Evolutionary conservation across 1,284 basidiomycete species (phyloP).

Genomic region (Leccinum subfulvum): DNA sequence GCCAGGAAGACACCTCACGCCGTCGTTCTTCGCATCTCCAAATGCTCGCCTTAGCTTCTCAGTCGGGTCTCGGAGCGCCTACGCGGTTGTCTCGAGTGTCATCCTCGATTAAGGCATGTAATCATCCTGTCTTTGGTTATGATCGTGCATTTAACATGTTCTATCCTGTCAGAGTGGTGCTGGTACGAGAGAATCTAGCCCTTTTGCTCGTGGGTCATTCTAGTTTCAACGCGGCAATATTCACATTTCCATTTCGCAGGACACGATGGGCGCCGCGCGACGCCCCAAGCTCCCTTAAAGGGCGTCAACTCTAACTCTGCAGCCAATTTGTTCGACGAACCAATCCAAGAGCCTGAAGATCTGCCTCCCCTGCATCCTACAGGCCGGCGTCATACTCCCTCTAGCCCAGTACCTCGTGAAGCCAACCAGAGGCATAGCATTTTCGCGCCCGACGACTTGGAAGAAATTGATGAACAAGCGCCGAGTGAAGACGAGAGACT

Average conservation of each 20-base stretch:
- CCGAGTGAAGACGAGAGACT: not conserved
- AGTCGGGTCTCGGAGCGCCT: not conserved
- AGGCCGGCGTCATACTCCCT: not conserved
- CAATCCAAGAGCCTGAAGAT: not conserved
- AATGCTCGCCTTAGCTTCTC: not conserved
- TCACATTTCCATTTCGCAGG: not conserved
- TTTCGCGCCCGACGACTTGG: not conserved
- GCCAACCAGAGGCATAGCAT: not conserved
- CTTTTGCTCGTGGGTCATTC: not conserved
- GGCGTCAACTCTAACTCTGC: not conserved
- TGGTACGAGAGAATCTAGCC: not conserved
- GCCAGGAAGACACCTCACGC: not conserved
- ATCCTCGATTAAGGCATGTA: not conserved
- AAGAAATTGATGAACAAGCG: not conserved
- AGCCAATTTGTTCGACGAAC: not conserved
- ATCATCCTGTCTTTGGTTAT: not conserved
- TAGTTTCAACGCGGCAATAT: not conserved
- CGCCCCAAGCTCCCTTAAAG: too few relatives aligned
- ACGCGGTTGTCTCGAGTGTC: not conserved
- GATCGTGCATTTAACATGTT: too few relatives aligned
- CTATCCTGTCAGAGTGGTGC: too few relatives aligned
- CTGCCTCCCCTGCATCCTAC: not conserved
- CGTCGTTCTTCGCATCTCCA: not conserved
- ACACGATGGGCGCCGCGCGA: not conserved
- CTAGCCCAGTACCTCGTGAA: not conserved